Evolutionary conservation across 371 early-diverging fungal genomes (phyloP).

Genomic region (Blakeslea trispora): DNA sequence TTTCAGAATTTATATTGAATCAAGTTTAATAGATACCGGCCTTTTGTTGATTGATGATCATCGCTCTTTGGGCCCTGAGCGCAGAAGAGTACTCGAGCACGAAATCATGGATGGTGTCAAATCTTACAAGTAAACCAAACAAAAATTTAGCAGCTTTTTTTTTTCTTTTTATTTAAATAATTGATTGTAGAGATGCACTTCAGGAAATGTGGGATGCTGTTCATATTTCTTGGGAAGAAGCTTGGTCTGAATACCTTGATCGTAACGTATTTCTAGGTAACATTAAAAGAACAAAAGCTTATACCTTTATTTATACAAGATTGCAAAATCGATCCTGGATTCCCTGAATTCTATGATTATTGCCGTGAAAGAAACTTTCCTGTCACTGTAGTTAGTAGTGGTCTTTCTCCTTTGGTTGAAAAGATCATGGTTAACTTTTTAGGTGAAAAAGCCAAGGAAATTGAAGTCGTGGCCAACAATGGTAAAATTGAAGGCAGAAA

Average conservation of each 20-base stretch:
- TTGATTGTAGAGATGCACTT: slow-evolving; percentile 39
- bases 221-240: slow-evolving; percentile 61
- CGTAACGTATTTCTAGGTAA: slow-evolving; percentile 13
- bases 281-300: slow-evolving; percentile 3
- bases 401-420: slow-evolving; percentile 45
- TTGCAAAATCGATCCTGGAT: slow-evolving; percentile 52
- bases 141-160: not conserved
- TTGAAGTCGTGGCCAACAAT: slow-evolving; percentile 52
- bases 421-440: slow-evolving; percentile 51
- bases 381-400: slow-evolving; percentile 62
- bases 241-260: slow-evolving; percentile 53
- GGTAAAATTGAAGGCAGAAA: slow-evolving; percentile 38
- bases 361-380: slow-evolving; percentile 49
- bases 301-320: slow-evolving; percentile 14
- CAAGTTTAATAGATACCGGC: slow-evolving; percentile 36
- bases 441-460: slow-evolving; percentile 44
- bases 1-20: not conserved
- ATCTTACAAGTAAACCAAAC: slow-evolving; percentile 41
- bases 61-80: slow-evolving; percentile 43
- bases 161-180: not conserved
- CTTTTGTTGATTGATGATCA: slow-evolving; percentile 47
- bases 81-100: slow-evolving; percentile 46
- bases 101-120: slow-evolving; percentile 38
- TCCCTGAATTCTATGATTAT: slow-evolving; percentile 49
- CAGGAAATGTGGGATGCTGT: slow-evolving; percentile 64